Conservation (phyloP, 2,329 filamentous ascomycete species). For the Metarhizium guizhouense region DNA sequence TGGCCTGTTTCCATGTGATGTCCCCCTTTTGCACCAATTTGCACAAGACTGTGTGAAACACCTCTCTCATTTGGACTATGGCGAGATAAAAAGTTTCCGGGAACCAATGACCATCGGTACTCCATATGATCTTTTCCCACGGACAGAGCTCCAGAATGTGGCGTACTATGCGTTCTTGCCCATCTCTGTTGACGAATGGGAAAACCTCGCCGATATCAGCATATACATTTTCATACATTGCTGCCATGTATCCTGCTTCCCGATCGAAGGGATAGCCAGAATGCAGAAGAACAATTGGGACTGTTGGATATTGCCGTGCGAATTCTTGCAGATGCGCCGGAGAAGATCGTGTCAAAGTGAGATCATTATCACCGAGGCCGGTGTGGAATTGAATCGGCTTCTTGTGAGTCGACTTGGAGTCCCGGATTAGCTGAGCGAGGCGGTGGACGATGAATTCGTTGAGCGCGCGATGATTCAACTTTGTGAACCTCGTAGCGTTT, state of each 20-base stretch:
- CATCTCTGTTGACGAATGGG: conserved; percentile 66
- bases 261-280: conserved; percentile 74
- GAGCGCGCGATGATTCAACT: conserved; percentile 53
- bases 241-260: conserved; percentile 70
- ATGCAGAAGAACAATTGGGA: conserved; percentile 72
- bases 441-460: conserved; percentile 63
- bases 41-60: conserved; percentile 56
- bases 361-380: conserved; percentile 72
- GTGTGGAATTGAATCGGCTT: conserved; percentile 83
- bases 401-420: conserved; percentile 31
- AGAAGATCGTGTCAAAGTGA: conserved; percentile 59
- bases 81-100: conserved; percentile 71
- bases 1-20: conserved; percentile 52
- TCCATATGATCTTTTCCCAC: conserved; percentile 68
- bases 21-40: conserved; percentile 59
- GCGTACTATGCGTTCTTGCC: conserved; percentile 61
- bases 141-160: conserved; percentile 70
- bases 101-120: conserved; percentile 71
- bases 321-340: conserved; percentile 68
- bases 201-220: conserved; percentile 79
- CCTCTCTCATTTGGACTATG: conserved; percentile 62
- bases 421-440: conserved; percentile 49
- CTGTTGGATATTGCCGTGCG: conserved; percentile 57
- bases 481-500: conserved; percentile 28
- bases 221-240: conserved; percentile 70